These are phyloP conservation scores for Pouteria campechiana DNA, from an alignment of 179 eudicot genomes.

Conservation along the genomic window DNA sequence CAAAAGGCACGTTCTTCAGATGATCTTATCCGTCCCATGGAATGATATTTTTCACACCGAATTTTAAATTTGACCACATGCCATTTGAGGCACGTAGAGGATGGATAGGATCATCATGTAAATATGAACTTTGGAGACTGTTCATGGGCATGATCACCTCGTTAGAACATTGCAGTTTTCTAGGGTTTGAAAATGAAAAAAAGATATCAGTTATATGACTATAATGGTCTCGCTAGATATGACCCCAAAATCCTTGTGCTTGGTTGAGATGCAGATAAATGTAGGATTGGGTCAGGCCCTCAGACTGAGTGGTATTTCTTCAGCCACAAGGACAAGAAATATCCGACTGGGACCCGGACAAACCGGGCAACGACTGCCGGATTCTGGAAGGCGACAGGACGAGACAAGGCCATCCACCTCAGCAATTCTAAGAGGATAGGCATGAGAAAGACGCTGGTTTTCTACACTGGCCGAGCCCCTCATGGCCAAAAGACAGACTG, in stretches of 20 bases:
- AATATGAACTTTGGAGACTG: no score
- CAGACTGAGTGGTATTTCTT: conserved; percentile 46
- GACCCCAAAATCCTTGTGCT: not conserved
- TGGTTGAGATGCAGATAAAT: conserved; percentile 14
- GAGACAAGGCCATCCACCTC: conserved; percentile 28
- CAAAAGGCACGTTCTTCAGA: no score
- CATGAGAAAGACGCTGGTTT: conserved; percentile 35
- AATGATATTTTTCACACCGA: no score
- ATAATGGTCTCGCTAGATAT: not conserved
- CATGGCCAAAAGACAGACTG: conserved; percentile 35
- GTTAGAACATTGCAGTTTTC: no score
- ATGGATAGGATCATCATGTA: no score
- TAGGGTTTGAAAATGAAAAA: no score
- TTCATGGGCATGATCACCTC: no score
- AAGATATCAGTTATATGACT: no score
- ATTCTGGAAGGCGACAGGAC: conserved; percentile 41
- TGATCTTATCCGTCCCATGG: no score
- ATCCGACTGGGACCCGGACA: conserved; percentile 34
- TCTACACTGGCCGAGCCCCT: conserved; percentile 35
- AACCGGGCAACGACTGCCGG: conserved; percentile 35
- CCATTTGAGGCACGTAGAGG: no score
- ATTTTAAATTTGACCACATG: no score
- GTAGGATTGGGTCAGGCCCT: conserved; percentile 31
- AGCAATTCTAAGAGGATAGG: conserved; percentile 20
- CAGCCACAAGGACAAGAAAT: conserved; percentile 42